Conservation (phyloP, 129 eudicot species). For the Apium graveolens region DNA sequence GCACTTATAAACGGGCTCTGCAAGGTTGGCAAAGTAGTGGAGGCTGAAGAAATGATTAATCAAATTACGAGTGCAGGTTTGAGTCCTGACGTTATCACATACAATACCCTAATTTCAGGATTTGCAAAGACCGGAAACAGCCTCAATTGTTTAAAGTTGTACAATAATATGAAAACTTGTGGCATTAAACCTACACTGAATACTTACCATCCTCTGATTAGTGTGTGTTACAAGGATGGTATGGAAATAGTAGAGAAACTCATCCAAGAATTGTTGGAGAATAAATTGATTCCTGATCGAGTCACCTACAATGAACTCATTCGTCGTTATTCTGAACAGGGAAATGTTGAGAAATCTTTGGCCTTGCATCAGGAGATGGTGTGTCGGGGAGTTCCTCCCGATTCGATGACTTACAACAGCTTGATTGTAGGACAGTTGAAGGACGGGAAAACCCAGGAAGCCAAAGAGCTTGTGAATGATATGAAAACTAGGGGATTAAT, state of each 20-base stretch:
- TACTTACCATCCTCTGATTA: conserved; percentile 11
- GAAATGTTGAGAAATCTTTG: conserved; percentile 3
- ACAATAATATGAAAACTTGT: conserved; percentile 7
- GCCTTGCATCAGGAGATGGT: conserved; percentile 12
- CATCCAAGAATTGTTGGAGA: conserved; percentile 8
- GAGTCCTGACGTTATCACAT: conserved; percentile 13
- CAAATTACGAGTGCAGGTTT: not conserved
- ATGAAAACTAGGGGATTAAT: conserved; percentile 12
- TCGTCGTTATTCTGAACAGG: conserved; percentile 11
- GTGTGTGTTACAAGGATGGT: conserved; percentile 10
- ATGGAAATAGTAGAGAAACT: conserved; percentile 11
- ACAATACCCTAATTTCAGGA: conserved; percentile 14
- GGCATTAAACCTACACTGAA: conserved; percentile 15
- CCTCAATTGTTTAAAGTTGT: conserved; percentile 11
- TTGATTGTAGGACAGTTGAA: conserved; percentile 8
- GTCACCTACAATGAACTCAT: conserved; percentile 18
- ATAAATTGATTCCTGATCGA: conserved; percentile 14
- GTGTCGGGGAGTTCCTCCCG: conserved; percentile 6
- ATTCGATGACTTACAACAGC: conserved; percentile 16
- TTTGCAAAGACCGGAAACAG: conserved; percentile 6
- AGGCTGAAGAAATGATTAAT: conserved; percentile 15
- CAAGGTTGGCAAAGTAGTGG: conserved; percentile 8
- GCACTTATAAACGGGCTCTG: conserved; percentile 17
- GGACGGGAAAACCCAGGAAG: conserved; percentile 14
- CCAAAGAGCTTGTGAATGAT: conserved; percentile 14